A percentile compares a stretch with the other conserved stretches of the same genome.
phyloP scores from a whole-genome alignment of 192 early-diverging fungal species.

The Podila verticillata region DNA sequence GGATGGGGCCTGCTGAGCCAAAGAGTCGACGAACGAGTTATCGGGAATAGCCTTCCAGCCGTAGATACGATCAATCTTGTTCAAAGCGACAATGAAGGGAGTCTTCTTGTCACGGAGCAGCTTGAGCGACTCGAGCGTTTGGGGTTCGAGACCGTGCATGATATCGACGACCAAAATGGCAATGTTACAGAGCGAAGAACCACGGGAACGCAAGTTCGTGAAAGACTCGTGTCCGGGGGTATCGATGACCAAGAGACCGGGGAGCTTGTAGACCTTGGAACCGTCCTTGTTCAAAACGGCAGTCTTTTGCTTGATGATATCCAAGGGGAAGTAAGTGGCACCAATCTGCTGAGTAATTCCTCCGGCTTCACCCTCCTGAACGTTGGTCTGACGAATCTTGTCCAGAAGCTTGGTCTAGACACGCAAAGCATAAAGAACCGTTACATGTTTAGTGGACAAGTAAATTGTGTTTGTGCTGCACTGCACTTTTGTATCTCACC shows the following conservation, averaged over 20 bases:
- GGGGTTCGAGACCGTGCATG: slow-evolving; percentile 98
- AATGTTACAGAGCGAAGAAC: slow-evolving; percentile 98
- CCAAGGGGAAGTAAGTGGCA: slow-evolving; percentile 98
- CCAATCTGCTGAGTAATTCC: slow-evolving; percentile 99
- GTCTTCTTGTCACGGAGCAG: slow-evolving; percentile 93
- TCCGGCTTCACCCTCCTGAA: slow-evolving; percentile 99
- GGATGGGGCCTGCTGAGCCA: slow-evolving; percentile 74
- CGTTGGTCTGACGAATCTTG: slow-evolving; percentile 99
- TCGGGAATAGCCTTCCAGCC: slow-evolving; percentile 90
- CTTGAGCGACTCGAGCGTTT: slow-evolving; percentile 95
- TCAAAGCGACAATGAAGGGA: slow-evolving; percentile 98
- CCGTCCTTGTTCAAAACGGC: slow-evolving; percentile 72
- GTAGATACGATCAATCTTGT: slow-evolving; percentile 98
- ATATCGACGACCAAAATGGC: slow-evolving; percentile 99
- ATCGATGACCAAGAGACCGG: slow-evolving; percentile 96
- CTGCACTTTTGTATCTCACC: no score
- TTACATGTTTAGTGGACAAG: slow-evolving; percentile 48
- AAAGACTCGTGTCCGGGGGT: slow-evolving; percentile 99
- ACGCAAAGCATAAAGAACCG: no score
- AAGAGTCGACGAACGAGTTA: slow-evolving; percentile 81
- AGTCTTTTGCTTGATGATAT: slow-evolving; percentile 94
- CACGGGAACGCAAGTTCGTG: slow-evolving; percentile 94
- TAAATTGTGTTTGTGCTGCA: slow-evolving; percentile 12
- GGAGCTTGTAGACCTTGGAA: slow-evolving; percentile 76
- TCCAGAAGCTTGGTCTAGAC: slow-evolving; percentile 98